Evolutionary conservation across 768 basidiomycete species (phyloP), one percentile per base, ranked within the genome.

Genomic region (Tephrocybe sp.): DNA sequence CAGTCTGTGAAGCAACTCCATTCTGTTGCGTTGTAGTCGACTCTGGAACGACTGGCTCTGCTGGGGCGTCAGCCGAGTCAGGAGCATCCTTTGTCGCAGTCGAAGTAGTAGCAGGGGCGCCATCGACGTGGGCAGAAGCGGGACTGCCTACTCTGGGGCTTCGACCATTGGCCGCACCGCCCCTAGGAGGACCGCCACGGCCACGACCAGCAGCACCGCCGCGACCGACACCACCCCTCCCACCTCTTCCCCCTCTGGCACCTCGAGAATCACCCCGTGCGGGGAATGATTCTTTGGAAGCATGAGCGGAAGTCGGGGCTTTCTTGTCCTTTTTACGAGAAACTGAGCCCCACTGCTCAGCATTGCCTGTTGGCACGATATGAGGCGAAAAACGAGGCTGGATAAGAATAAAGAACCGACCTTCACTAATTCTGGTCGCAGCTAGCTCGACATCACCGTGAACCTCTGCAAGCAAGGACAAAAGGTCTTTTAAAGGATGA

Each of bases 281-380:
- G 45, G 79, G 61, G 54, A 72, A 64, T 1, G 79, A 68, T 20
- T 86, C 80, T 68, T 83, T 87, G 43, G 83, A 65, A 35, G 71
- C 45, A 36, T 78, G 75, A 34, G 69, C 45, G 26, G 74, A 38
- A 16, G 73, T 44, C 11, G 77, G 60, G 23, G 71, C 53, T 70
- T 89, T 92, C 77, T 92, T 91, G 68, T 92, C 89, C 74, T 90
- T 93, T 80, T 91, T 92, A 68, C 82, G 85, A 55, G 82, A 82
- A 51, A 91, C 90, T 48, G 88, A 82, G 45, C 80, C 89, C 90
- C 90, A 93, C 62, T 85, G 87, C 65, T 84, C 82, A 41, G 78
- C 86, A 57, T 76, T 75, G 62, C 90, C 90, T 92, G 64, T 45
- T 44, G 49, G 45, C 51, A 32, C 45, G 65, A 54, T 42, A 61